phyloP scores from a whole-genome alignment of 495 filamentous ascomycete species.

The Bacidia rubella region DNA sequence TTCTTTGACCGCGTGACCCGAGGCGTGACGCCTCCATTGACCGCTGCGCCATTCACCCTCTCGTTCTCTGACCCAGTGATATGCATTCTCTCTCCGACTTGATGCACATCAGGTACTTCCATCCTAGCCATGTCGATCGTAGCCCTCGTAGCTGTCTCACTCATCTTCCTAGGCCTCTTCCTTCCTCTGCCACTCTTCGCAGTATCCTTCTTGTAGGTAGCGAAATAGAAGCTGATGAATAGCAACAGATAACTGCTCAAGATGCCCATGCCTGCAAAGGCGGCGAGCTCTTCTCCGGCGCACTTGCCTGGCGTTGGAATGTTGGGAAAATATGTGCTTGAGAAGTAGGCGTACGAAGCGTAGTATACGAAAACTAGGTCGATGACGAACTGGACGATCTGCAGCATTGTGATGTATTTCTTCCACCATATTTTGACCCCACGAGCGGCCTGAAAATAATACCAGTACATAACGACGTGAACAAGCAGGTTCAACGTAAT shows the following conservation, averaged over 20 bases:
- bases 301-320: conserved; percentile 74
- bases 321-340: conserved; percentile 77
- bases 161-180: conserved; percentile 29
- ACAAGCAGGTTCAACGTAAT: conserved; percentile 68
- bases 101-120: conserved; percentile 28
- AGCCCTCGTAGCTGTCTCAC: conserved; percentile 39
- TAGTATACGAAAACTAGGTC: conserved; percentile 68
- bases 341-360: conserved; percentile 91
- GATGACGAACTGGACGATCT: conserved; percentile 56
- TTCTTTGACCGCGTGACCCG: conserved; percentile 16
- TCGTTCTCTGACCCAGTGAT: conserved; percentile 1
- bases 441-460: conserved; percentile 75
- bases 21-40: conserved; percentile 11
- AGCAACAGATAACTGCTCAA: conserved; percentile 88
- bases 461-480: conserved; percentile 46
- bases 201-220: conserved; percentile 89
- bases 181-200: conserved; percentile 20
- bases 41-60: conserved; percentile 3
- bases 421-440: conserved; percentile 82
- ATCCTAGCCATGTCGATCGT: conserved; percentile 42
- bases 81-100: conserved; percentile 16
- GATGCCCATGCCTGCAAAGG: conserved; percentile 83
- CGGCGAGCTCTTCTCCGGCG: conserved; percentile 94
- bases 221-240: conserved; percentile 98
- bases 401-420: conserved; percentile 76